Evolutionary conservation across 2,329 filamentous ascomycete species (phyloP).

Genomic region (Hymenoscyphus scutula): DNA sequence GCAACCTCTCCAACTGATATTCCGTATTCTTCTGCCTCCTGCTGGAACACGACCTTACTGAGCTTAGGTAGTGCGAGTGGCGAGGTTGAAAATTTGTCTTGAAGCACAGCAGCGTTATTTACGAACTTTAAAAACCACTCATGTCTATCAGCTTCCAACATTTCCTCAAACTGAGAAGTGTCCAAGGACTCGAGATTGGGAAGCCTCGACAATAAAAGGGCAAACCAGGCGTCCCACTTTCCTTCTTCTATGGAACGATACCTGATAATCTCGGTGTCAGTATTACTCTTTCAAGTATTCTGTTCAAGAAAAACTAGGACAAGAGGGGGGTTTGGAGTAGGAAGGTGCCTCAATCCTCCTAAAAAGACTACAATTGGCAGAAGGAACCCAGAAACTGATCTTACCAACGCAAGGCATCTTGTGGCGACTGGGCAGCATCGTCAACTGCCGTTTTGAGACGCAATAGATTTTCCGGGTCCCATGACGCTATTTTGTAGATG

Average conservation of each 20-base stretch:
- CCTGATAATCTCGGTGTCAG: too few relatives aligned
- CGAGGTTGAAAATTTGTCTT: background rate
- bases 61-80: background rate
- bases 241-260: background rate
- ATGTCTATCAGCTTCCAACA: too few relatives aligned
- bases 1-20: background rate
- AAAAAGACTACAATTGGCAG: too few relatives aligned
- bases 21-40: background rate
- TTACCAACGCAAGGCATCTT: background rate
- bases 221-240: background rate
- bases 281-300: too few relatives aligned
- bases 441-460: background rate
- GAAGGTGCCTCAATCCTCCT: too few relatives aligned
- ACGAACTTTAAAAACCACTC: background rate
- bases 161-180: too few relatives aligned
- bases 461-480: background rate
- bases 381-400: too few relatives aligned
- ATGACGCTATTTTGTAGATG: background rate
- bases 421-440: background rate
- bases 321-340: too few relatives aligned
- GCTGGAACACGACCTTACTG: background rate
- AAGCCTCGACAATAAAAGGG: background rate
- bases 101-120: background rate
- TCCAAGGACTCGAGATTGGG: background rate
- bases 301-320: too few relatives aligned